Evolutionary conservation across 805 yeast genomes (phyloP).

Genomic region (Pichia exigua): DNA sequence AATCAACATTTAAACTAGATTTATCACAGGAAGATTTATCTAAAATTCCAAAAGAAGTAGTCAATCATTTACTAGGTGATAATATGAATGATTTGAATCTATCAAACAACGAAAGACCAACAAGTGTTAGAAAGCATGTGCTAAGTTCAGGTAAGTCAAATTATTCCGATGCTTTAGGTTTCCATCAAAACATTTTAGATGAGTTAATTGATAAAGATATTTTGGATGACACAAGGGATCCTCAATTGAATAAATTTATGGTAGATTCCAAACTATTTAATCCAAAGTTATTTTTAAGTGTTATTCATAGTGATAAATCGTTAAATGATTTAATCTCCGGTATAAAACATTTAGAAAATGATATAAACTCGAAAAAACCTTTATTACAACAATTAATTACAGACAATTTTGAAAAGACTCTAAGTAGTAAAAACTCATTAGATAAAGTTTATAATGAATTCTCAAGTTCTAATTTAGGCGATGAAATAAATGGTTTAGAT

Average conservation of each 20-base stretch:
- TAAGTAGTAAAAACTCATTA: slow-evolving; percentile 53
- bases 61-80: slow-evolving; percentile 20
- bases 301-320: slow-evolving; percentile 48
- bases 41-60: slow-evolving; percentile 19
- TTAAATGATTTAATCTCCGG: slow-evolving; percentile 42
- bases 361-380: slow-evolving; percentile 41
- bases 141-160: slow-evolving; percentile 6
- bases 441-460: slow-evolving; percentile 55
- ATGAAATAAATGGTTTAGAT: slow-evolving; percentile 18
- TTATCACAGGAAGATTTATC: slow-evolving; percentile 11
- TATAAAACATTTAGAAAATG: slow-evolving; percentile 39
- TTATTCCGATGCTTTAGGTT: slow-evolving; percentile 47
- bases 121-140: background rate
- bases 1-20: slow-evolving; percentile 13
- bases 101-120: background rate
- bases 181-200: slow-evolving; percentile 37
- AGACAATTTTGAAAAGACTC: slow-evolving; percentile 55
- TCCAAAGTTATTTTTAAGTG: slow-evolving; percentile 46
- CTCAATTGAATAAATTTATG: slow-evolving; percentile 34
- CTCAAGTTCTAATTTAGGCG: slow-evolving; percentile 22
- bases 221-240: slow-evolving; percentile 32
- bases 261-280: slow-evolving; percentile 53
- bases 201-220: slow-evolving; percentile 34
- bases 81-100: slow-evolving; percentile 7
- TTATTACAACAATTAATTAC: slow-evolving; percentile 46